Conservation (phyloP, 1,284 basidiomycete genomes). For the Puccinia polysora region DNA sequence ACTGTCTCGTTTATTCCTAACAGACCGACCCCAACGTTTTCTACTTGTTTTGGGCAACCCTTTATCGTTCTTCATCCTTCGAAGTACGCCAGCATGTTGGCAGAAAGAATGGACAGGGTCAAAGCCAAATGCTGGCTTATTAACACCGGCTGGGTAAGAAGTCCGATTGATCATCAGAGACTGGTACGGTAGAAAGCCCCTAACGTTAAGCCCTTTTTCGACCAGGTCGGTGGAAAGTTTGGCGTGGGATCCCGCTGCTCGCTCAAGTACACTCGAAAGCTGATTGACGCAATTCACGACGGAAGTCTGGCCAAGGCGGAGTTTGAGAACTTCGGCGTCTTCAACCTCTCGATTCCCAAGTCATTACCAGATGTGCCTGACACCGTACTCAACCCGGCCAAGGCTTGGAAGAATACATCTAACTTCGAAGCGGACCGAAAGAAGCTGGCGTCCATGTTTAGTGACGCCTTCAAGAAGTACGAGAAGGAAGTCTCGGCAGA, state of each 20-base stretch:
- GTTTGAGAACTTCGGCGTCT: slow-evolving; percentile 69
- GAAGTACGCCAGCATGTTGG: slow-evolving; percentile 92
- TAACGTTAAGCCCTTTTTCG: too few species aligned
- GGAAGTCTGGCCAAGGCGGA: slow-evolving; percentile 80
- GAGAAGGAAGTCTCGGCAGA: slow-evolving; percentile 73
- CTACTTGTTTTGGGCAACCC: slow-evolving; percentile 96
- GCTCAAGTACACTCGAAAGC: slow-evolving; percentile 71
- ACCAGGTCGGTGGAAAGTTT: slow-evolving; percentile 39
- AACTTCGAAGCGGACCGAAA: slow-evolving; percentile 77
- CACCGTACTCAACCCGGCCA: slow-evolving; percentile 76
- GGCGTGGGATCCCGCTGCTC: slow-evolving; percentile 50
- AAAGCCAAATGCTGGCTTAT: slow-evolving; percentile 96
- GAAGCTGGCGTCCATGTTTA: slow-evolving; percentile 86
- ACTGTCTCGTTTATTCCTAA: neutral
- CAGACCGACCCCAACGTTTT: slow-evolving; percentile 91
- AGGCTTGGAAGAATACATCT: slow-evolving; percentile 79
- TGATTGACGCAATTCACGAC: slow-evolving; percentile 94
- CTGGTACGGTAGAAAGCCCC: too few species aligned
- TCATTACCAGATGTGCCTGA: slow-evolving; percentile 74
- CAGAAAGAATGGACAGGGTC: slow-evolving; percentile 84
- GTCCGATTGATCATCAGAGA: slow-evolving; percentile 22
- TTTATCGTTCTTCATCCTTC: slow-evolving; percentile 87
- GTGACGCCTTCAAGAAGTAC: slow-evolving; percentile 82
- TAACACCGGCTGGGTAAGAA: slow-evolving; percentile 98
- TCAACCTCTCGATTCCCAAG: slow-evolving; percentile 65